Conservation (phyloP, 495 filamentous ascomycete genomes). For the Aspergillus coremiiformis region DNA sequence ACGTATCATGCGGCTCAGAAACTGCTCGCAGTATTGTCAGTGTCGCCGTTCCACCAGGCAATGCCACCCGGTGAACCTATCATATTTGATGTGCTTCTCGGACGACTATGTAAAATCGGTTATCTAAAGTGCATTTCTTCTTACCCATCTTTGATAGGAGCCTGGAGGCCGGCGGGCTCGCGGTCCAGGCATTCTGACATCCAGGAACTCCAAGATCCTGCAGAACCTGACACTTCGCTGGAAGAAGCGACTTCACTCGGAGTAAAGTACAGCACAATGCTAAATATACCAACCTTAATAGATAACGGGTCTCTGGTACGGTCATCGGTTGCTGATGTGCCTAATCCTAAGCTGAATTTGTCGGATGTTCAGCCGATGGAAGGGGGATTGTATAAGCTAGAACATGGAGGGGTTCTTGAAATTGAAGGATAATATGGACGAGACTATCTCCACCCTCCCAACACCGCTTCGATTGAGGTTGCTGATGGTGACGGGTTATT, state of each 20-base stretch:
- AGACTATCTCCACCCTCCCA: neutral
- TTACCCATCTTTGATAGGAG: conserved; percentile 5
- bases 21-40: conserved; percentile 25
- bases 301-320: neutral
- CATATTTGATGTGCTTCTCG: conserved; percentile 6
- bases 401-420: neutral
- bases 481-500: no score
- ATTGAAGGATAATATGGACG: neutral
- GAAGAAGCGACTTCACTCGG: neutral
- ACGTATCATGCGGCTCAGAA: conserved; percentile 44
- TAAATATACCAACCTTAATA: neutral
- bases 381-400: neutral
- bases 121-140: conserved; percentile 10
- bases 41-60: conserved; percentile 1
- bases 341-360: neutral
- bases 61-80: neutral
- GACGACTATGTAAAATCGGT: conserved; percentile 4
- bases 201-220: neutral
- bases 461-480: no score
- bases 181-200: conserved; percentile 9
- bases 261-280: neutral
- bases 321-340: neutral
- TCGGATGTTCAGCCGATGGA: neutral
- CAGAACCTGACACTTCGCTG: neutral
- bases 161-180: conserved; percentile 1